Base-by-base conservation (phyloP, 2,329 filamentous ascomycete species). In the Colletotrichum gloeosporioides region DNA sequence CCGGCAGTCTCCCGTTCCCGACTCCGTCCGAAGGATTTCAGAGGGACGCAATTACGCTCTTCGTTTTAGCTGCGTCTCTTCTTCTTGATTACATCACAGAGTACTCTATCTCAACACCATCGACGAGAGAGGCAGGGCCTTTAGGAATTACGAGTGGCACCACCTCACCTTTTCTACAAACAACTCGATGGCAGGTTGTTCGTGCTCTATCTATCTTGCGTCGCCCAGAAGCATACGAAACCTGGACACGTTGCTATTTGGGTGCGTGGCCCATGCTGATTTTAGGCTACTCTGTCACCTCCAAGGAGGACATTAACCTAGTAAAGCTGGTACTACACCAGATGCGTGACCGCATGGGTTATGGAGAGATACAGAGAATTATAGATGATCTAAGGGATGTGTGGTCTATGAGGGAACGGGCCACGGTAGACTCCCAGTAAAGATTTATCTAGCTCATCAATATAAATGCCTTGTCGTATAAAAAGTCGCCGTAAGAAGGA, bases 1-100 rank as follows among this genome's bases (percentile, higher is more conserved):
- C 0, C 13, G 18, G 22, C 5, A 12, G 13, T 12, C 2, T 3
- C 8, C 15, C 4, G 9, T 36, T n/a, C 0, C 1, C 29, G 2
- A 6, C 34, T 16, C 32, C 22, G 0, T 3, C 15, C 13, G 27
- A 29, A 55, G 2, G n/a, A 6, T 68, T 68, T 2, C 25, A 55
- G 5, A 34, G 44, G 16, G 65, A 68, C 12, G 65, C 65, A 27
- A 32, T 36, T 4, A 55, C 65, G 6, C 31, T 68, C 1, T 68
- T 68, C 8, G 65, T 57, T 5, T 25, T 68, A 13, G 65, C 27
- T 6, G 65, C 65, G 2, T 68, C 65, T 9, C 49, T 68, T 15
- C 39, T 68, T n/a, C 49, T 55, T 9, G 65, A 68, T 16, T 57
- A 55, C 1, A 55, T 68, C 0, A 34, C 29, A 4, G 65, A 57